Percentiles rank a stretch among this genome's conserved stretches.
These are phyloP conservation scores for Colletotrichum sp. DNA, from an alignment of 2,329 filamentous ascomycete species.

Conservation along the genomic window DNA sequence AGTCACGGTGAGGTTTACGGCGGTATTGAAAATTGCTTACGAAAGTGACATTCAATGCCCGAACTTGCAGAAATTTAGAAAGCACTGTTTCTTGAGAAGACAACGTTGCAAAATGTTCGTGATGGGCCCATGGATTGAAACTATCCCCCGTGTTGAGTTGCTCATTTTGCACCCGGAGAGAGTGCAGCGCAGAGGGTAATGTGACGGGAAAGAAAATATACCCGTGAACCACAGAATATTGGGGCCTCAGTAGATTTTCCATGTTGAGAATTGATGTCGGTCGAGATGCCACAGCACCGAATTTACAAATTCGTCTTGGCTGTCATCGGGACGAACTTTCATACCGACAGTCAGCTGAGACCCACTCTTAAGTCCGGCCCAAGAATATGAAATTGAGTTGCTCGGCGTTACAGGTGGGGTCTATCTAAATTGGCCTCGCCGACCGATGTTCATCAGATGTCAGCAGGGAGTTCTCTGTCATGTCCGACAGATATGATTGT, in stretches of 20 bases:
- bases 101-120: not conserved
- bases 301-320: not conserved
- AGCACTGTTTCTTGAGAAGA: not conserved
- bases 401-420: not conserved
- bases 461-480: not conserved
- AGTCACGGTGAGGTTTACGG: not conserved
- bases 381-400: not conserved
- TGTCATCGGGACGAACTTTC: not conserved
- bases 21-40: not conserved
- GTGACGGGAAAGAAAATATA: fast-evolving
- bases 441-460: not conserved
- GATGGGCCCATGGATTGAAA: not conserved
- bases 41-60: fast-evolving
- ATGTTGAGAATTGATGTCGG: fast-evolving
- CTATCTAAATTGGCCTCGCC: not conserved
- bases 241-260: not conserved
- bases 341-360: not conserved
- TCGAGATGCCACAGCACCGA: not conserved
- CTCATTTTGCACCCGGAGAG: fast-evolving
- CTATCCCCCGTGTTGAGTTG: not conserved
- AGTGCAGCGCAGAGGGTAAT: fast-evolving
- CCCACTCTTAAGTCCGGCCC: not conserved
- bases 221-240: not conserved
- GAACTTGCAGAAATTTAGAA: fast-evolving
- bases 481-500: not conserved